Evolutionary conservation across 2,329 filamentous ascomycete genomes (phyloP).

Genomic region (Allantophomopsis cytisporea): DNA sequence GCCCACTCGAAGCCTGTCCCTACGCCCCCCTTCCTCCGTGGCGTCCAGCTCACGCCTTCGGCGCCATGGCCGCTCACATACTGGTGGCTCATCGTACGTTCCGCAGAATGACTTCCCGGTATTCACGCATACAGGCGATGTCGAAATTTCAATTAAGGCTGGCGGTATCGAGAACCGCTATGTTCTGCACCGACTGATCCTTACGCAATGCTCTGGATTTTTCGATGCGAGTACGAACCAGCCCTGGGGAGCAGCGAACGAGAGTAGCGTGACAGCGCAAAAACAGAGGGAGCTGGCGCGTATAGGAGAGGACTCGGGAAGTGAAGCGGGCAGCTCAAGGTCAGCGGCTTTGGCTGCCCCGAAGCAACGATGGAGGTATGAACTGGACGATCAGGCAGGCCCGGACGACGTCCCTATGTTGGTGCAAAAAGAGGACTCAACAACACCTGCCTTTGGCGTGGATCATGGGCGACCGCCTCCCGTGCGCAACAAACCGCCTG

Average conservation of each 20-base stretch:
- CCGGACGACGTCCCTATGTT: slow-evolving; percentile 76
- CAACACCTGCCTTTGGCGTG: slow-evolving; percentile 40
- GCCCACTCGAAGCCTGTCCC: slow-evolving; percentile 33
- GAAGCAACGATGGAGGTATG: slow-evolving; percentile 65
- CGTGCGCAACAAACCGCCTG: slow-evolving; percentile 44
- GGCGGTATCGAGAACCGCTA: slow-evolving; percentile 69
- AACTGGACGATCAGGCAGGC: slow-evolving; percentile 63
- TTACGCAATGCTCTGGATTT: slow-evolving; percentile 85
- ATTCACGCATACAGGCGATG: slow-evolving; percentile 82
- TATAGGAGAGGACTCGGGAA: slow-evolving; percentile 30
- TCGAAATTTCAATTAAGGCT: slow-evolving; percentile 70
- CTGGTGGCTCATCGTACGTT: slow-evolving; percentile 53
- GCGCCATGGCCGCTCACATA: slow-evolving; percentile 70
- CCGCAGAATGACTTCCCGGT: slow-evolving; percentile 86
- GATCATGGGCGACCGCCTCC: slow-evolving; percentile 30
- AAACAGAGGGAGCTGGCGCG: slow-evolving; percentile 30
- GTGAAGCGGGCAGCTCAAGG: slow-evolving; percentile 18
- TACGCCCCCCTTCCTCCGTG: slow-evolving; percentile 47
- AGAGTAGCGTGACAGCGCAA: slow-evolving; percentile 5
- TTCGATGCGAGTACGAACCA: slow-evolving; percentile 78
- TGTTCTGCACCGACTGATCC: slow-evolving; percentile 72
- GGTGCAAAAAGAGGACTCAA: slow-evolving; percentile 55
- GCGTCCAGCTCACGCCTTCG: slow-evolving; percentile 48
- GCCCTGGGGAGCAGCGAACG: slow-evolving; percentile 42
- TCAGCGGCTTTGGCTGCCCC: slow-evolving; percentile 3